phyloP scores from a whole-genome alignment of 2,329 filamentous ascomycete genomes.

The Macroventuria anomochaeta region DNA sequence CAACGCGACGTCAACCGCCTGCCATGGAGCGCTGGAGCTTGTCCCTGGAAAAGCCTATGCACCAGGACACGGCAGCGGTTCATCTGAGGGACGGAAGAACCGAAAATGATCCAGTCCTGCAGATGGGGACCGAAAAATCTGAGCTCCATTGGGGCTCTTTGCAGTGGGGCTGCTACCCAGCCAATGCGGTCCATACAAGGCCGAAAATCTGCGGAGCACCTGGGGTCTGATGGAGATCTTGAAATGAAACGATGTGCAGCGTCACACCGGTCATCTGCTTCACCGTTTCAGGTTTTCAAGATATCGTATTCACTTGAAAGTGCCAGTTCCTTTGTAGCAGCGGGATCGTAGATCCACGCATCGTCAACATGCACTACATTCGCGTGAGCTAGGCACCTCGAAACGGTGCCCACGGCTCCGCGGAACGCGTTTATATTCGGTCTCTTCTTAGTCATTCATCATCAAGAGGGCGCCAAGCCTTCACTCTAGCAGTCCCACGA shows the following conservation, averaged over 20 bases:
- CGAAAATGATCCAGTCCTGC: background rate
- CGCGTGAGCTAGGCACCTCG: too few species aligned
- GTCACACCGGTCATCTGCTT: conserved; percentile 3
- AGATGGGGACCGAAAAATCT: conserved; percentile 9
- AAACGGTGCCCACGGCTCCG: background rate
- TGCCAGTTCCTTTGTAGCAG: background rate
- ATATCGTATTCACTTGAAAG: background rate
- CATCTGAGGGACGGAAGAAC: background rate
- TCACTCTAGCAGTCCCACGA: background rate
- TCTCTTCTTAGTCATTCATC: background rate
- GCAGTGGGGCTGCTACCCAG: conserved; percentile 1
- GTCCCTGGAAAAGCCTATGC: background rate
- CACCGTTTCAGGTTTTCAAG: background rate
- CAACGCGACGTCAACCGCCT: background rate
- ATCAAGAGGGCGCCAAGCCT: conserved; percentile 1
- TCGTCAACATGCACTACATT: too few species aligned
- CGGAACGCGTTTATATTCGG: background rate
- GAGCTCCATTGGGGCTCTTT: background rate
- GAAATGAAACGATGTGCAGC: conserved; percentile 1
- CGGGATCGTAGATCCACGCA: background rate
- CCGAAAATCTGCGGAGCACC: background rate
- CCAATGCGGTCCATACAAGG: conserved; percentile 2
- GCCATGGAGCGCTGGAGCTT: background rate
- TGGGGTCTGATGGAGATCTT: conserved; percentile 4
- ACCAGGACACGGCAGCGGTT: background rate